Evolutionary conservation across 306 rosid genomes (phyloP), one percentile per base, ranked within the genome.

Genomic region (Rubus idaeus): DNA sequence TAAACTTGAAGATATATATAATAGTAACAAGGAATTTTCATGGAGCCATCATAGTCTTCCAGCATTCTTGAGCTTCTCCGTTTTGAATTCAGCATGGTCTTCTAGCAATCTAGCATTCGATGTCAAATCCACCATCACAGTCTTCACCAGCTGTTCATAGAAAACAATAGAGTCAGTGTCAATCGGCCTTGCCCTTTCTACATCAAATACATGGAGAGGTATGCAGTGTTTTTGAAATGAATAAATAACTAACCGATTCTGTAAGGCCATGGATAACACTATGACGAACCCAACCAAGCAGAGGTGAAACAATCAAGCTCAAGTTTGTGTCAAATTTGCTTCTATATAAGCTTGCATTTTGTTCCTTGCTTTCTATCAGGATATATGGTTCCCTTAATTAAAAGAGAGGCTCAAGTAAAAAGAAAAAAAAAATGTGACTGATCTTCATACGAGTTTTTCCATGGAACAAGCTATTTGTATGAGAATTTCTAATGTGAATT

Each of bases 51-150:
- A 26, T 26, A 26, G 30, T 26, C 30, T 26, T 26, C 30, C 30
- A 26, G 30, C 20, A 17, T 21, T 76, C 63, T 71, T 60, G 63
- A 65, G 23, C 62, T 83, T 80, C 77, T 66, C 76, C 40, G 58
- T 82, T 75, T 83, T 87, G 86, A 85, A 89, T 57, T 76, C 77
- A 66, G 49, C 65, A 76, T 89, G 87, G 81, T 85, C 90, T 40
- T 69, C 78, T 58, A 87, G 67, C 76, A 85, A 76, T 63, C 73
- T 80, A 30, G 70, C 80, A 42, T 60, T 82, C 3, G 74, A 17
- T 51, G 79, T 80, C 83, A 77, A 47, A 66, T 78, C 81, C 40
- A 74, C 77, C 80, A 78, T 53, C 71, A 70, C 21, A 17, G 70
- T 72, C 76, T 77, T 73, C 75, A 87, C 50, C 7, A 79, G 75